phyloP scores from a whole-genome alignment of 352 stramenopile species.

The Phytophthora cactorum region DNA sequence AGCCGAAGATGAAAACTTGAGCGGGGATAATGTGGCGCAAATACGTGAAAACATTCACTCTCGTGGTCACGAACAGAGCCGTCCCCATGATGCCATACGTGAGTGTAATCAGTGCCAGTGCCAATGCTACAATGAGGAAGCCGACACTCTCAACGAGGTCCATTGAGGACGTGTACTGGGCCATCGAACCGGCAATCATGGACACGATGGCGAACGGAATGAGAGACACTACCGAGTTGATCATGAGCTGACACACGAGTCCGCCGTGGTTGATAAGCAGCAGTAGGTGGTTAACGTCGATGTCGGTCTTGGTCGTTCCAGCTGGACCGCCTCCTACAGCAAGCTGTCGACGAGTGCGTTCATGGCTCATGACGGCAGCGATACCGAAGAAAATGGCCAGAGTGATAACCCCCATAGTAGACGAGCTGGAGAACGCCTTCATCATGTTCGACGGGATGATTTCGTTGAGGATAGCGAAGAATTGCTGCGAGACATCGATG shows the following conservation, averaged over 20 bases:
- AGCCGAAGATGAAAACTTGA: conserved; percentile 81
- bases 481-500: conserved; percentile 68
- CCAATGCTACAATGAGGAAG: conserved; percentile 55
- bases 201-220: conserved; percentile 78
- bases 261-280: conserved; percentile 70
- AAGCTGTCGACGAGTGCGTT: conserved; percentile 34
- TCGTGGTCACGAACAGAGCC: conserved; percentile 61
- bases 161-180: conserved; percentile 49
- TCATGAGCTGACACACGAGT: conserved; percentile 70
- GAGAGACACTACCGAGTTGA: conserved; percentile 67
- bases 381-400: conserved; percentile 75
- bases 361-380: conserved; percentile 60
- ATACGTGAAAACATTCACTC: conserved; percentile 71
- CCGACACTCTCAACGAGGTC: conserved; percentile 56
- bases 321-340: conserved; percentile 9
- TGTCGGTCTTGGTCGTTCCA: conserved; percentile 22
- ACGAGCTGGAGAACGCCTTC: conserved; percentile 50
- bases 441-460: conserved; percentile 78
- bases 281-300: conserved; percentile 66
- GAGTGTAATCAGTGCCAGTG: conserved; percentile 49
- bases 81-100: conserved; percentile 58
- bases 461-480: conserved; percentile 66
- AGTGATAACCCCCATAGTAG: conserved; percentile 73
- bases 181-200: conserved; percentile 73
- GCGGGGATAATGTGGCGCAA: conserved; percentile 71